Evolutionary conservation across 495 filamentous ascomycete species (phyloP).

Genomic region (Lepraria neglecta): DNA sequence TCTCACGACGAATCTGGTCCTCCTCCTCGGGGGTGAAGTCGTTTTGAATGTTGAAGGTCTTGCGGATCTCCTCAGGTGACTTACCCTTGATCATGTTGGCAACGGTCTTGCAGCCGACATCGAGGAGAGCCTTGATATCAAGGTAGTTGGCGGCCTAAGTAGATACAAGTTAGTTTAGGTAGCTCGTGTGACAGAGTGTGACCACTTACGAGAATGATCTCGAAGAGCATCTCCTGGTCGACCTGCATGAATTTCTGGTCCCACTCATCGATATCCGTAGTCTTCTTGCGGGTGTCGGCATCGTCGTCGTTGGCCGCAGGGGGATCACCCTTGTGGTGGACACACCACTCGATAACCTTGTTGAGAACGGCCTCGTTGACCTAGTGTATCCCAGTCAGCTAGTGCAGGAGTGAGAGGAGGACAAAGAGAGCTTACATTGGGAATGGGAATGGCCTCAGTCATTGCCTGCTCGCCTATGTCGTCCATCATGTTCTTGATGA

Average conservation of each 20-base stretch:
- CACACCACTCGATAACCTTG: conserved; percentile 98
- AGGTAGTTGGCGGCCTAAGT: conserved; percentile 62
- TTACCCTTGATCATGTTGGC: conserved; percentile 73
- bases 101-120: conserved; percentile 63
- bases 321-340: conserved; percentile 86
- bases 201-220: conserved; percentile 85
- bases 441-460: conserved; percentile 68
- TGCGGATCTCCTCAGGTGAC: conserved; percentile 66
- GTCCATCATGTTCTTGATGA: conserved; percentile 97
- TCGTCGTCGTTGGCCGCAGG: conserved; percentile 72
- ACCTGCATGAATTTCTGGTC: conserved; percentile 99
- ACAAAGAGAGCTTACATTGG: conserved; percentile 59
- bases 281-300: conserved; percentile 91
- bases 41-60: conserved; percentile 70
- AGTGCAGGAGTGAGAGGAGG: neutral
- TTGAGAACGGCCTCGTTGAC: conserved; percentile 88
- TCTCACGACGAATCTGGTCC: conserved; percentile 64
- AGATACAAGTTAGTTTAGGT: conserved; percentile 4
- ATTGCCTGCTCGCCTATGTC: conserved; percentile 70
- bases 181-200: neutral
- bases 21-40: conserved; percentile 73
- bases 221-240: conserved; percentile 98
- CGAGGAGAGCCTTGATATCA: conserved; percentile 62
- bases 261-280: conserved; percentile 98
- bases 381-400: conserved; percentile 37